Evolutionary conservation across 176 grass and related monocot genomes (phyloP).

Genomic region (Bothriochloa decipiens): DNA sequence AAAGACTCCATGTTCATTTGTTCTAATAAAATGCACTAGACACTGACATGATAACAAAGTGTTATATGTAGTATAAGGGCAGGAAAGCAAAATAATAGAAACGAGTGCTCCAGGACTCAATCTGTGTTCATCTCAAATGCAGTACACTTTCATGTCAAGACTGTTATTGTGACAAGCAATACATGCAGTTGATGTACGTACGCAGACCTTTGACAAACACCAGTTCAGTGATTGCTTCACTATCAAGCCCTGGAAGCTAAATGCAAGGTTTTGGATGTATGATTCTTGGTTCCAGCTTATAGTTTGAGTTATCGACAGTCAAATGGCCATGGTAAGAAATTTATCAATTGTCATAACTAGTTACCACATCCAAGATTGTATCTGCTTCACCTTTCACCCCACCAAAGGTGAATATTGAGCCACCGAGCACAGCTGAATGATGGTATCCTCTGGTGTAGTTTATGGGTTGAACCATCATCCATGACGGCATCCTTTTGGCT

Average conservation of each 20-base stretch:
- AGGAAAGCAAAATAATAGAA: background rate
- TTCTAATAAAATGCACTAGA: background rate
- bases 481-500: constrained; percentile 64
- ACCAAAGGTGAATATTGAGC: constrained; percentile 63
- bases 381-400: constrained; percentile 56
- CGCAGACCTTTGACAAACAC: too few relatives aligned
- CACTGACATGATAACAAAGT: background rate
- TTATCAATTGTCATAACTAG: background rate
- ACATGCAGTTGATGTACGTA: too few relatives aligned
- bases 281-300: too few relatives aligned
- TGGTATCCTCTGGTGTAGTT: constrained; percentile 72
- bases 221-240: too few relatives aligned
- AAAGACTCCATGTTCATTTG: background rate
- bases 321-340: too few relatives aligned
- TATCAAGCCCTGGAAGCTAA: too few relatives aligned
- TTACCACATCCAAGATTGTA: constrained; percentile 75
- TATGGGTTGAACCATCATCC: constrained; percentile 68
- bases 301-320: too few relatives aligned
- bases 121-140: background rate
- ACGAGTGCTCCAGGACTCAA: too few relatives aligned
- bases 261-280: too few relatives aligned
- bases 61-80: background rate
- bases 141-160: too few relatives aligned
- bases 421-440: constrained; percentile 61
- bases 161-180: too few relatives aligned